Percentiles rank a stretch among this genome's conserved stretches.
Conservation (phyloP, 1,284 basidiomycete species). For the Pterulicium gracile region DNA sequence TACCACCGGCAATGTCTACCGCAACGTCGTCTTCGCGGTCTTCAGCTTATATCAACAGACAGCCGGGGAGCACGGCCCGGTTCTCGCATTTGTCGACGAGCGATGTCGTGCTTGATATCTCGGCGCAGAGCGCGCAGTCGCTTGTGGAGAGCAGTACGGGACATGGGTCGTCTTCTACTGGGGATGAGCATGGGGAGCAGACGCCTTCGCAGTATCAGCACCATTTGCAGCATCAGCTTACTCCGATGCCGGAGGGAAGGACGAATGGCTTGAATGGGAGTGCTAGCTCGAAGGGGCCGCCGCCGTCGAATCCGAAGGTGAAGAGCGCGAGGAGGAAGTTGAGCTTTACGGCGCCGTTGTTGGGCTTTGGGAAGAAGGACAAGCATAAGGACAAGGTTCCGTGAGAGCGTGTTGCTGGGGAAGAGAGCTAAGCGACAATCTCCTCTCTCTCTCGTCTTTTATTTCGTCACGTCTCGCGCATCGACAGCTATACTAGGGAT, state of each 20-base stretch:
- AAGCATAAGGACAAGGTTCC: slow-evolving; percentile 14
- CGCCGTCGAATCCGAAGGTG: slow-evolving; percentile 15
- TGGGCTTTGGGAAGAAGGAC: slow-evolving; percentile 48
- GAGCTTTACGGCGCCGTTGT: slow-evolving; percentile 53
- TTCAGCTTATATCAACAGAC: background rate
- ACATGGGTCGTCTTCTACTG: background rate
- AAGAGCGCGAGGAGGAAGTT: slow-evolving; percentile 52
- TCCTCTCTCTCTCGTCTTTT: slow-evolving; percentile 5
- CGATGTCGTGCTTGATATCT: background rate
- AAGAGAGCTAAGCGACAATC: too few species aligned
- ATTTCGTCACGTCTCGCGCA: too few species aligned
- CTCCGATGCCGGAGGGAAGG: background rate
- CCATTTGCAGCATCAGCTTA: background rate
- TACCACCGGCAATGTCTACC: too few species aligned
- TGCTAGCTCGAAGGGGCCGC: too few species aligned
- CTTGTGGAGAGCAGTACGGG: background rate
- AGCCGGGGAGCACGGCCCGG: background rate
- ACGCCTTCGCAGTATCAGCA: background rate
- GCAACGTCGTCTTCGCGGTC: background rate
- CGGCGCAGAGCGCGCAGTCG: background rate
- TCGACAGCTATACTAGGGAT: too few species aligned
- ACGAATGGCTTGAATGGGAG: too few species aligned
- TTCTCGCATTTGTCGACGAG: background rate
- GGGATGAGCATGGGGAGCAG: background rate
- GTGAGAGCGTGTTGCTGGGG: too few species aligned